Conservation (phyloP, 352 stramenopile genomes). For the Phytophthora pisi region DNA sequence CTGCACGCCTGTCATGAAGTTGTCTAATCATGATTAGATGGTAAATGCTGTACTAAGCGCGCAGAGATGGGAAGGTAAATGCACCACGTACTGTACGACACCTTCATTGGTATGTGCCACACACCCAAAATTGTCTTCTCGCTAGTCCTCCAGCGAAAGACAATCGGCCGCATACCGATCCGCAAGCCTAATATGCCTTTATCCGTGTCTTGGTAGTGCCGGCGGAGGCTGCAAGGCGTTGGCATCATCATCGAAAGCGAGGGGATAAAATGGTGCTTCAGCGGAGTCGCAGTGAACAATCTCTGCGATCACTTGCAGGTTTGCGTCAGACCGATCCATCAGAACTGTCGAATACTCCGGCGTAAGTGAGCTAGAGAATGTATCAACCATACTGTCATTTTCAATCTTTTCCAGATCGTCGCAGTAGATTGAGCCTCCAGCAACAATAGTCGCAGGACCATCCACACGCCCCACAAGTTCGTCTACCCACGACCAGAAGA, state of each 20-base stretch:
- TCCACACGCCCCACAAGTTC: background rate
- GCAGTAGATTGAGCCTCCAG: conserved; percentile 2
- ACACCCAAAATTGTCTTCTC: too few relatives aligned
- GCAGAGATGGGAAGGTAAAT: too few relatives aligned
- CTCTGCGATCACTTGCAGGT: background rate
- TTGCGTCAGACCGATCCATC: conserved; percentile 11
- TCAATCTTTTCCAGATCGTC: background rate
- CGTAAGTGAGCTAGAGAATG: background rate
- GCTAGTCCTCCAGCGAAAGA: too few relatives aligned
- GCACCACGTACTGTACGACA: too few relatives aligned
- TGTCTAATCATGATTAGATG: too few relatives aligned
- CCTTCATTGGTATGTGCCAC: too few relatives aligned
- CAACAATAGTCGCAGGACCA: background rate
- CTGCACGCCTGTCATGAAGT: too few relatives aligned
- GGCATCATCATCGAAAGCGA: conserved; percentile 6
- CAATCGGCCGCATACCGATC: too few relatives aligned
- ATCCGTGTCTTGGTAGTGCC: background rate
- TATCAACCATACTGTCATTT: background rate
- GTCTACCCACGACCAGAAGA: conserved; percentile 6
- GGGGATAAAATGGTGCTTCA: conserved; percentile 2
- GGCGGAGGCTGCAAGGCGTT: background rate
- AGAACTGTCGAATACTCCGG: conserved; percentile 12
- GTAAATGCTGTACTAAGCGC: too few relatives aligned
- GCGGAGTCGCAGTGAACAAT: background rate
- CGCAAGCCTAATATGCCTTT: background rate